Conservation (phyloP, 2,329 filamentous ascomycete genomes). For the Hypoxylon rubiginosum region DNA sequence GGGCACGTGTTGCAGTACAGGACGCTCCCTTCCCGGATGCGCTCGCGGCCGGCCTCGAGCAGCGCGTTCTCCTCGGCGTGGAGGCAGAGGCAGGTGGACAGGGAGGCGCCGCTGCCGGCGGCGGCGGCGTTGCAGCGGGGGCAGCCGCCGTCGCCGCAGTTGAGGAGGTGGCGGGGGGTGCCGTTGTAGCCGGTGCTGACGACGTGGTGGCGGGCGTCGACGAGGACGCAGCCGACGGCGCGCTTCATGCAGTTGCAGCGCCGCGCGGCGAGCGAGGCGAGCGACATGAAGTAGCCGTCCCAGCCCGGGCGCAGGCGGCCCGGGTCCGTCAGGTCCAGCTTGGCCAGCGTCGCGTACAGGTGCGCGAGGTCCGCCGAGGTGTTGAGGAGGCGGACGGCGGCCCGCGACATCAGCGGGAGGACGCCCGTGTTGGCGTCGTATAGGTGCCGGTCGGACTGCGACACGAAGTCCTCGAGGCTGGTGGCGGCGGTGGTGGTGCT, state of each 20-base stretch:
- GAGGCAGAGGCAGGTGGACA: slow-evolving; percentile 94
- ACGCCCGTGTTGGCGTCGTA: slow-evolving; percentile 76
- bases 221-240: slow-evolving; percentile 92
- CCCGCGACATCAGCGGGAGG: slow-evolving; percentile 82
- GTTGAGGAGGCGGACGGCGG: slow-evolving; percentile 89
- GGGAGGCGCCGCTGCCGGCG: slow-evolving; percentile 75
- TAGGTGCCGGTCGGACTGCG: slow-evolving; percentile 77
- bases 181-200: slow-evolving; percentile 98
- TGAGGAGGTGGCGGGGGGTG: slow-evolving; percentile 88
- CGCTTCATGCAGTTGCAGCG: slow-evolving; percentile 99
- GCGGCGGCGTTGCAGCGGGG: slow-evolving; percentile 84
- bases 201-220: slow-evolving; percentile 83
- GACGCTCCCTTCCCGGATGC: slow-evolving; percentile 84
- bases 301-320: slow-evolving; percentile 88
- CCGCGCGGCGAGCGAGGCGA: slow-evolving; percentile 91
- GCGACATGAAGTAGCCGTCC: slow-evolving; percentile 98
- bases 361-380: slow-evolving; percentile 78
- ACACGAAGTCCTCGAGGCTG: slow-evolving; percentile 69
- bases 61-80: slow-evolving; percentile 98
- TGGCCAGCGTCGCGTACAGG: slow-evolving; percentile 78
- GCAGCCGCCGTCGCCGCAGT: slow-evolving; percentile 95
- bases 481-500: slow-evolving; percentile 38
- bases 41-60: slow-evolving; percentile 91
- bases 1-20: slow-evolving; percentile 98
- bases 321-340: slow-evolving; percentile 81